A percentile compares a stretch with the other conserved stretches of the same genome.
Conservation (phyloP, 768 basidiomycete genomes). For the Kwoniella newhampshirensis region DNA sequence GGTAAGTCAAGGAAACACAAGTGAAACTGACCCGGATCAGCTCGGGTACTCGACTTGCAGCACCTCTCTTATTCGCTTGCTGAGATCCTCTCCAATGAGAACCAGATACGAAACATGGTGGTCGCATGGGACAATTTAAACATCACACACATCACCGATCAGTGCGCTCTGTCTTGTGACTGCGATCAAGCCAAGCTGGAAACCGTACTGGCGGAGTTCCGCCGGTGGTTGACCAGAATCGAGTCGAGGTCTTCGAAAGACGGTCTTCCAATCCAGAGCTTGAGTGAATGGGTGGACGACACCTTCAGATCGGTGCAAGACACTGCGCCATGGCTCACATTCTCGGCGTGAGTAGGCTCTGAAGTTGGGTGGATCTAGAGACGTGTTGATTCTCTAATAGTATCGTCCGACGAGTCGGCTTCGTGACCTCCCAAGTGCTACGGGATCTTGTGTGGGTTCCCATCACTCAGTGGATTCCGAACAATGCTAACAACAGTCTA, state of each 20-base stretch:
- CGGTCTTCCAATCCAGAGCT: slow-evolving; percentile 13
- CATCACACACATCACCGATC: slow-evolving; percentile 20
- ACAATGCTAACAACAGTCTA: slow-evolving; percentile 11
- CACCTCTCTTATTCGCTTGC: slow-evolving; percentile 31
- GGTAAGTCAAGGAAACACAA: slow-evolving; percentile 18
- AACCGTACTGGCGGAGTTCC: slow-evolving; percentile 57
- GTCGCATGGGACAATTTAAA: slow-evolving; percentile 35
- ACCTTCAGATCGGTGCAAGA: slow-evolving; percentile 15
- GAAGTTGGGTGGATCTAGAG: too few species aligned
- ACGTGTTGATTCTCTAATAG: background rate
- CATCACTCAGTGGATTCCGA: background rate
- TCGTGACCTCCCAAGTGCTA: slow-evolving; percentile 43
- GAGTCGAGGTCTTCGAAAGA: background rate
- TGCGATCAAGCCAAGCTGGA: slow-evolving; percentile 76
- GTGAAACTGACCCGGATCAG: slow-evolving; percentile 20
- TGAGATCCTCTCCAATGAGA: slow-evolving; percentile 25
- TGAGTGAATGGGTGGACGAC: slow-evolving; percentile 26
- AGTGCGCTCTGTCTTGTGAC: slow-evolving; percentile 28
- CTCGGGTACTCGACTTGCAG: slow-evolving; percentile 33
- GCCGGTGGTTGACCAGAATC: slow-evolving; percentile 21
- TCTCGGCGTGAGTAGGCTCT: slow-evolving; percentile 17
- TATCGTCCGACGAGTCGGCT: slow-evolving; percentile 23
- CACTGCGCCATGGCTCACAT: slow-evolving; percentile 2
- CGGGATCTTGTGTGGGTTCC: slow-evolving; percentile 35
- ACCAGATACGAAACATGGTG: slow-evolving; percentile 25